Percentiles rank a stretch among this genome's conserved stretches.
Conservation (phyloP, 257 asterid genomes). For the Petrea volubilis region DNA sequence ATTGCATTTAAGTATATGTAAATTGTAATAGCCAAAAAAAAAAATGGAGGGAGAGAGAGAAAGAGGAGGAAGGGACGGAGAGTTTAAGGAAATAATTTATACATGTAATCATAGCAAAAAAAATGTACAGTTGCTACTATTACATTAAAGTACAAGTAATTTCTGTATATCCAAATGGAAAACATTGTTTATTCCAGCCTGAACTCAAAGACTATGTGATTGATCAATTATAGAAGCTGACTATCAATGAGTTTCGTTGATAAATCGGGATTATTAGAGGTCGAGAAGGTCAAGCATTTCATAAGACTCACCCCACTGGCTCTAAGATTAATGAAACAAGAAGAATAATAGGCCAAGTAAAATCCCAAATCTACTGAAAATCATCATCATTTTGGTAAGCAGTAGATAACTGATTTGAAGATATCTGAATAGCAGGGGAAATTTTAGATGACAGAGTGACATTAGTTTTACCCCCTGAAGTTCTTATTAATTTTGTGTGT, state of each 20-base stretch:
- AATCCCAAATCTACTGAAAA: constrained; percentile 50
- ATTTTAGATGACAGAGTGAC: constrained; percentile 29
- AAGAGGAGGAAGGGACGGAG: neutral
- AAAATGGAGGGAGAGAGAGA: neutral
- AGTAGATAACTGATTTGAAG: constrained; percentile 49
- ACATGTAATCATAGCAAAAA: constrained; percentile 9
- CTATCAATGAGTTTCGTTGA: constrained; percentile 17
- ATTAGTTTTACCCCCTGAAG: constrained; percentile 44
- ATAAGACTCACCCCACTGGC: neutral
- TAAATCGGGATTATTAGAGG: constrained; percentile 6
- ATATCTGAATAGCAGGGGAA: constrained; percentile 38
- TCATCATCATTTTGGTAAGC: constrained; percentile 54
- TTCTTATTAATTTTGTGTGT: constrained; percentile 44
- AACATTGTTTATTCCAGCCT: neutral
- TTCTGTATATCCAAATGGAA: constrained; percentile 18
- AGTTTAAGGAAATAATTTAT: constrained; percentile 3
- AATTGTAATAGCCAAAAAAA: too few species aligned
- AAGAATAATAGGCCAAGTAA: neutral
- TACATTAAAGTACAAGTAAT: constrained; percentile 18
- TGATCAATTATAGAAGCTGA: constrained; percentile 1
- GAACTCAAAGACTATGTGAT: constrained; percentile 9
- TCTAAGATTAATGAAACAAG: neutral
- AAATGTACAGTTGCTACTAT: constrained; percentile 9
- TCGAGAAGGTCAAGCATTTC: constrained; percentile 2
- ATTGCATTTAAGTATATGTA: neutral